Conservation (phyloP, 768 basidiomycete species). For the Gloeostereum incarnatum region DNA sequence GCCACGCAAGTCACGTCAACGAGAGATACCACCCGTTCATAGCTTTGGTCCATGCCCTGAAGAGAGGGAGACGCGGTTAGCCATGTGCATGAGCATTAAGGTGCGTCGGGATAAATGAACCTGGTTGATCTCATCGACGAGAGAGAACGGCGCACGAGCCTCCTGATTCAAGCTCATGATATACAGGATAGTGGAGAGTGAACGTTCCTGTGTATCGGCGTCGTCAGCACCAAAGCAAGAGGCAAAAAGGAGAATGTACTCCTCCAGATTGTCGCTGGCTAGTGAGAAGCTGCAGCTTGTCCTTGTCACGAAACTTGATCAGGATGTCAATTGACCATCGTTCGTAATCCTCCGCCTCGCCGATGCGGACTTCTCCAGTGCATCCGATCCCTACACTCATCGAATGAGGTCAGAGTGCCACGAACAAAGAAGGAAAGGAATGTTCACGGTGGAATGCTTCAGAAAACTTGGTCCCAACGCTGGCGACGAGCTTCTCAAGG, state of each 20-base stretch:
- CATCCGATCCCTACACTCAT: too few species aligned
- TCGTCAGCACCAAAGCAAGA: background rate
- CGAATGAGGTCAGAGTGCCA: too few species aligned
- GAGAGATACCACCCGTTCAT: conserved; percentile 89
- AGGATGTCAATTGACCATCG: conserved; percentile 96
- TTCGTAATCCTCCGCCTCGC: conserved; percentile 76
- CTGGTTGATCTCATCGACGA: conserved; percentile 99
- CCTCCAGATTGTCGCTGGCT: conserved; percentile 92
- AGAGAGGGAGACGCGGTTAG: too few species aligned
- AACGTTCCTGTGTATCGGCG: conserved; percentile 66
- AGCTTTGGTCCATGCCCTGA: conserved; percentile 92
- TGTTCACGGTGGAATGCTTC: conserved; percentile 90
- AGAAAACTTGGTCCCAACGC: conserved; percentile 82
- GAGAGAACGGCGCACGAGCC: conserved; percentile 90
- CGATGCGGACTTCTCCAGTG: conserved; percentile 82
- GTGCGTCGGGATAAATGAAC: conserved; percentile 25
- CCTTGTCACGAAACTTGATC: conserved; percentile 91
- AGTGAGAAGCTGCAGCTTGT: conserved; percentile 80
- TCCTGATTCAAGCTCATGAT: conserved; percentile 93
- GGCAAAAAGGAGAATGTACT: conserved; percentile 59
- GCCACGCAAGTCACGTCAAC: conserved; percentile 87
- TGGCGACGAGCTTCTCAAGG: conserved; percentile 61
- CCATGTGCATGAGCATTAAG: conserved; percentile 5
- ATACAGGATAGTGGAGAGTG: conserved; percentile 92
- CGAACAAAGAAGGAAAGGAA: too few species aligned